Percentiles rank a stretch among this genome's conserved stretches.
phyloP scores from a whole-genome alignment of 1,284 basidiomycete species.

The Calocybe gambosa region DNA sequence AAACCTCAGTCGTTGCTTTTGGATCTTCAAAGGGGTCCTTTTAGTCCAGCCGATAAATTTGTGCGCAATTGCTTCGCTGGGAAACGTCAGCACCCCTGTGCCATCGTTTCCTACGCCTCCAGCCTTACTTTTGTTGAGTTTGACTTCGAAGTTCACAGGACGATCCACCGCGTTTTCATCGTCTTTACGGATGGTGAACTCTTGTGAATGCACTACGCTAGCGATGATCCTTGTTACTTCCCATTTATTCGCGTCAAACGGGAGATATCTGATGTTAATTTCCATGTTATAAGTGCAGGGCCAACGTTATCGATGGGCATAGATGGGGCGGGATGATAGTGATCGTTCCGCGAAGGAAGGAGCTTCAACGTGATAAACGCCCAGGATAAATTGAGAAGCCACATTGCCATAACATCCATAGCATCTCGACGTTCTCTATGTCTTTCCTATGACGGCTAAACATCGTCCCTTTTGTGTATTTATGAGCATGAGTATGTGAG shows the following conservation, averaged over 20 bases:
- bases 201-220: constrained; percentile 45
- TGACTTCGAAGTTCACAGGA: constrained; percentile 51
- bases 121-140: constrained; percentile 38
- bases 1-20: constrained; percentile 35
- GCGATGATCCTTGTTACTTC: constrained; percentile 52
- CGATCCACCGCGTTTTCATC: constrained; percentile 31
- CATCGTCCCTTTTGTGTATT: no score
- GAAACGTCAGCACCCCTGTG: constrained; percentile 46
- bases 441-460: no score
- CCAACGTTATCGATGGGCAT: neutral
- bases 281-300: constrained; percentile 36
- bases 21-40: constrained; percentile 30
- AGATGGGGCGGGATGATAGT: no score
- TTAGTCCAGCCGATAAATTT: constrained; percentile 42
- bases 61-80: constrained; percentile 31
- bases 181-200: constrained; percentile 34
- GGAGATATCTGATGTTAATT: constrained; percentile 42
- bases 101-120: constrained; percentile 57
- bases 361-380: neutral
- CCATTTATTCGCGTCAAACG: constrained; percentile 43
- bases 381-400: neutral
- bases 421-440: no score
- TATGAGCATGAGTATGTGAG: no score
- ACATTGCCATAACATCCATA: neutral
- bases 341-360: neutral